Percentiles rank a stretch among this genome's conserved stretches.
These are phyloP conservation scores for Hawksworthiomyces lignivorus DNA, from an alignment of 2,329 filamentous ascomycete species.

Conservation along the genomic window DNA sequence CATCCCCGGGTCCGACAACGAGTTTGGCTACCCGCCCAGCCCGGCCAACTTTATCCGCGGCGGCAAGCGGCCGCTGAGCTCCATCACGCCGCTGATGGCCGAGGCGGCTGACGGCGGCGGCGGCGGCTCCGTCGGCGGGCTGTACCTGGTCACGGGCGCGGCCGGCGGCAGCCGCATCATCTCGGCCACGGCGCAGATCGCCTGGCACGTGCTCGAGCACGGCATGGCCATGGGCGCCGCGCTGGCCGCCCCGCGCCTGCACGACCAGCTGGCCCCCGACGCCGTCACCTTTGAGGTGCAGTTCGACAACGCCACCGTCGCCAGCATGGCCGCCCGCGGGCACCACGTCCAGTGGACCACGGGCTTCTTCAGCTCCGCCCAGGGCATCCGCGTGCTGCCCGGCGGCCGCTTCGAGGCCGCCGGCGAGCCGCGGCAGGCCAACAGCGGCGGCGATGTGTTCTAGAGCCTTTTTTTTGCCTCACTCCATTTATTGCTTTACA, in stretches of 20 bases:
- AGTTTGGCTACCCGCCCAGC: conserved; percentile 77
- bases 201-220: conserved; percentile 67
- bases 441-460: conserved; percentile 58
- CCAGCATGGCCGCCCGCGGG: conserved; percentile 55
- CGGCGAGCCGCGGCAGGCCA: conserved; percentile 70
- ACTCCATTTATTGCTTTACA: not conserved
- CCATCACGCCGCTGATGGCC: conserved; percentile 74
- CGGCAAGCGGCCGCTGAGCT: conserved; percentile 74
- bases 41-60: conserved; percentile 75
- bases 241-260: conserved; percentile 61
- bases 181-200: conserved; percentile 70
- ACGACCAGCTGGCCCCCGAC: conserved; percentile 75
- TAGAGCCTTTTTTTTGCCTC: conserved; percentile 21
- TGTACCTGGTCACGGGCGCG: conserved; percentile 67
- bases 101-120: conserved; percentile 53
- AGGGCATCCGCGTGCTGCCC: conserved; percentile 56
- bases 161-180: conserved; percentile 83
- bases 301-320: conserved; percentile 63
- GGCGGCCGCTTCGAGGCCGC: conserved; percentile 71
- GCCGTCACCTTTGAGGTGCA: conserved; percentile 60
- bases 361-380: conserved; percentile 57
- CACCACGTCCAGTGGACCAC: conserved; percentile 65
- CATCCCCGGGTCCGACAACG: conserved; percentile 68
- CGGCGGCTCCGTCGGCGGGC: conserved; percentile 32
- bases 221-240: conserved; percentile 54